phyloP scores from a whole-genome alignment of 2,329 filamentous ascomycete genomes.

The Aureobasidium sp. region DNA sequence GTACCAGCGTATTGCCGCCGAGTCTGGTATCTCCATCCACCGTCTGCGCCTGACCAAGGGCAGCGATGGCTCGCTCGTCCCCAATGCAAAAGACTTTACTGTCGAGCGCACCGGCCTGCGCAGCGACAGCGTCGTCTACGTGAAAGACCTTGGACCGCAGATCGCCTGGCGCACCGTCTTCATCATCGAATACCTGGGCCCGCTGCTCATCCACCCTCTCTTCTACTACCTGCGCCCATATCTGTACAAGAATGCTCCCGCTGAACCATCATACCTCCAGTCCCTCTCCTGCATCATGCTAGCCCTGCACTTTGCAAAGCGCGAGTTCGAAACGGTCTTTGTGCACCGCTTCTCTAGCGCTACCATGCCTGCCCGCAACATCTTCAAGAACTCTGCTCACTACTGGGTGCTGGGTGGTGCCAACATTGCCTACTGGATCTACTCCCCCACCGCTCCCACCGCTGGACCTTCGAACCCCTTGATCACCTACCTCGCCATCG shows the following conservation, averaged over 20 bases:
- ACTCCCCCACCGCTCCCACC: constrained; percentile 65
- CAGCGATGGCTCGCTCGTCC: constrained; percentile 52
- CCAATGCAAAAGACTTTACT: constrained; percentile 47
- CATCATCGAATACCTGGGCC: constrained; percentile 89
- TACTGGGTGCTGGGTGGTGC: constrained; percentile 85
- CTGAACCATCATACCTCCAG: constrained; percentile 57
- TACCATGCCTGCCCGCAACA: constrained; percentile 86
- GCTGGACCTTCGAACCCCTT: constrained; percentile 40
- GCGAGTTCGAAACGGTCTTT: constrained; percentile 89
- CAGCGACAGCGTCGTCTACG: constrained; percentile 60
- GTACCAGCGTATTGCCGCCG: constrained; percentile 49
- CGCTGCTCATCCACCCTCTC: constrained; percentile 76
- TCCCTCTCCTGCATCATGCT: constrained; percentile 67
- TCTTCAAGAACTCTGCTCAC: constrained; percentile 91
- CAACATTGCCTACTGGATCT: constrained; percentile 77
- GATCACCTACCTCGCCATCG: constrained; percentile 61
- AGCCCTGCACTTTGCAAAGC: constrained; percentile 82
- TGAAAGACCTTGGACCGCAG: constrained; percentile 94
- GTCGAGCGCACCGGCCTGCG: constrained; percentile 51
- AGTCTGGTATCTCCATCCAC: constrained; percentile 50
- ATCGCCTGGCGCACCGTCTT: constrained; percentile 91
- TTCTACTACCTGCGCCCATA: constrained; percentile 65
- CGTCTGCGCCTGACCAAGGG: constrained; percentile 59
- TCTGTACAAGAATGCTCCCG: constrained; percentile 52
- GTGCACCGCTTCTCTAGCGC: constrained; percentile 91